Conservation (phyloP, 2,329 filamentous ascomycete species). For the Trichocomaceae sp. region DNA sequence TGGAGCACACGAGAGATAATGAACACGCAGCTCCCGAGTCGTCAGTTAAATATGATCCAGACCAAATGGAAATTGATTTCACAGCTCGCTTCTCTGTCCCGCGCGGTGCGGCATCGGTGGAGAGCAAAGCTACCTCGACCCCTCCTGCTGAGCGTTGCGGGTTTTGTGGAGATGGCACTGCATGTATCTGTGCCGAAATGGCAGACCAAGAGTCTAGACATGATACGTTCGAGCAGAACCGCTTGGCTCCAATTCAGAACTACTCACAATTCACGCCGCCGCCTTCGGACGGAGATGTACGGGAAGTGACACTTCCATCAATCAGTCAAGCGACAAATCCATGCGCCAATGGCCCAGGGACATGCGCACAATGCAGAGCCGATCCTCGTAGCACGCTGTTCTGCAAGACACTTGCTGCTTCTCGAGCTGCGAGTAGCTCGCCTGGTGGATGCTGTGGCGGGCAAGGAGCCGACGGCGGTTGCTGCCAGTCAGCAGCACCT, state of each 20-base stretch:
- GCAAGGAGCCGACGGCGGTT: constrained; percentile 53
- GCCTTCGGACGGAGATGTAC: constrained; percentile 52
- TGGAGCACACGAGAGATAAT: background rate
- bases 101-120: background rate
- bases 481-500: constrained; percentile 46
- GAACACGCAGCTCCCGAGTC: constrained; percentile 49
- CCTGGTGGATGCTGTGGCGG: constrained; percentile 57
- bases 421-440: constrained; percentile 31
- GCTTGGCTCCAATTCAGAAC: constrained; percentile 42
- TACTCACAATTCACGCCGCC: constrained; percentile 47
- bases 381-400: constrained; percentile 77
- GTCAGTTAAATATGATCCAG: constrained; percentile 41
- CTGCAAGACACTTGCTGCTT: constrained; percentile 72
- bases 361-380: constrained; percentile 68
- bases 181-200: constrained; percentile 72
- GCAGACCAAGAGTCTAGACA: constrained; percentile 40
- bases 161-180: constrained; percentile 75
- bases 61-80: constrained; percentile 65
- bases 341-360: constrained; percentile 65
- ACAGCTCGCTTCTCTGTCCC: constrained; percentile 55
- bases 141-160: constrained; percentile 60
- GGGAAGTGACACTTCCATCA: constrained; percentile 43
- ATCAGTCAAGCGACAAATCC: constrained; percentile 33
- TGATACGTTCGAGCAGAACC: constrained; percentile 38
- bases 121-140: constrained; percentile 15